These are phyloP conservation scores for Microdochium paspali DNA, from an alignment of 2,329 filamentous ascomycete species.

Conservation along the genomic window DNA sequence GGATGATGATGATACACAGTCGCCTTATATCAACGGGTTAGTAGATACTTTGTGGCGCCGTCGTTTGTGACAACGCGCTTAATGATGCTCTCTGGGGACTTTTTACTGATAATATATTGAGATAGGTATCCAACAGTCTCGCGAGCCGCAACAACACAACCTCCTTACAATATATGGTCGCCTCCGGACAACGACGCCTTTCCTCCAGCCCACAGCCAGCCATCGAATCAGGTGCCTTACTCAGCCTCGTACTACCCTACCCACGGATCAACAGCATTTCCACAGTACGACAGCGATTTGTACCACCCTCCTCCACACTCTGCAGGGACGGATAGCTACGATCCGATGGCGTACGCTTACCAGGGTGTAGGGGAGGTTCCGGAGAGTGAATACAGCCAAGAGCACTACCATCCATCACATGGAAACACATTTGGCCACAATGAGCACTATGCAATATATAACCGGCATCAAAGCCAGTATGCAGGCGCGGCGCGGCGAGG, in stretches of 20 bases:
- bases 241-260: not conserved
- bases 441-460: not conserved
- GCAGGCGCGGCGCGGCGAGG: not conserved
- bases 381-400: not conserved
- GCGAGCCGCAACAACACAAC: not conserved
- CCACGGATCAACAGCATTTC: not conserved
- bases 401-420: not conserved
- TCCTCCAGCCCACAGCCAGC: not conserved
- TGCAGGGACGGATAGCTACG: not conserved
- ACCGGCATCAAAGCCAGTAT: not conserved
- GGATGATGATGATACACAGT: not conserved
- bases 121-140: not conserved
- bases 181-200: not conserved
- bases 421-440: not conserved
- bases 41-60: not conserved
- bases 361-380: not conserved
- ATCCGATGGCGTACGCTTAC: not conserved
- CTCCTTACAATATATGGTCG: not conserved
- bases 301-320: not conserved
- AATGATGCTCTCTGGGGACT: not conserved
- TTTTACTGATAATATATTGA: not conserved
- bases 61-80: not conserved
- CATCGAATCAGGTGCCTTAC: not conserved
- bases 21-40: not conserved
- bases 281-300: not conserved